Conservation (phyloP, 768 basidiomycete genomes). For the Fistulinella prunicolor region DNA sequence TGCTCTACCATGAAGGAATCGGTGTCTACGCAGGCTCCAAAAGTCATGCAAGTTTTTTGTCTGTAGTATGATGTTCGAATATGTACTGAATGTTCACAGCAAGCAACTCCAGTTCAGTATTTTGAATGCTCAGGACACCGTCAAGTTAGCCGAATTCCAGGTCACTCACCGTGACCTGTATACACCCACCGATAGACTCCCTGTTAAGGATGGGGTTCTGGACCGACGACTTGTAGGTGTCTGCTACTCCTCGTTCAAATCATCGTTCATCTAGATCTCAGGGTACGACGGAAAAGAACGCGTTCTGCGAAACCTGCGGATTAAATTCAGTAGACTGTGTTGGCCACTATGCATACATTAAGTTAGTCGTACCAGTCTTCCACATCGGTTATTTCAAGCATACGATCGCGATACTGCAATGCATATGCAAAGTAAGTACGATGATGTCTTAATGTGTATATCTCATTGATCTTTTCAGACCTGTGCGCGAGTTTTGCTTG, state of each 20-base stretch:
- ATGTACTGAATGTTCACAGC: constrained; percentile 40
- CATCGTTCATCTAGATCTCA: constrained; percentile 28
- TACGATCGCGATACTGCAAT: constrained; percentile 87
- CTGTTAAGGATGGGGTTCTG: constrained; percentile 88
- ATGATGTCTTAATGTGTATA: neutral
- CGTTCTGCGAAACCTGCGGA: constrained; percentile 94
- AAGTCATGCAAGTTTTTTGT: constrained; percentile 63
- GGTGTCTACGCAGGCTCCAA: constrained; percentile 74
- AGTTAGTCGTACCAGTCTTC: constrained; percentile 93
- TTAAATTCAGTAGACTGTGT: constrained; percentile 91
- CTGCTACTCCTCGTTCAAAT: neutral
- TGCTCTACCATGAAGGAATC: constrained; percentile 69
- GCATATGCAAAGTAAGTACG: constrained; percentile 84
- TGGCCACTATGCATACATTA: constrained; percentile 98
- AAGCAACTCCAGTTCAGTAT: constrained; percentile 96
- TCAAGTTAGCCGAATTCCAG: constrained; percentile 94
- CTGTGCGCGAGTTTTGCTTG: constrained; percentile 88
- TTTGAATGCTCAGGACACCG: constrained; percentile 91
- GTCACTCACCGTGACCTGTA: constrained; percentile 92
- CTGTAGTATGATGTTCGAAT: neutral
- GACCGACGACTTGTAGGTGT: constrained; percentile 81
- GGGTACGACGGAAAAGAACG: constrained; percentile 93
- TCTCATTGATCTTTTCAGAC: constrained; percentile 45
- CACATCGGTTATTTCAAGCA: constrained; percentile 99
- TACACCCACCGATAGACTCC: constrained; percentile 75